Evolutionary conservation across 176 grass and related monocot genomes (phyloP).

Genomic region (Musa acuminata): DNA sequence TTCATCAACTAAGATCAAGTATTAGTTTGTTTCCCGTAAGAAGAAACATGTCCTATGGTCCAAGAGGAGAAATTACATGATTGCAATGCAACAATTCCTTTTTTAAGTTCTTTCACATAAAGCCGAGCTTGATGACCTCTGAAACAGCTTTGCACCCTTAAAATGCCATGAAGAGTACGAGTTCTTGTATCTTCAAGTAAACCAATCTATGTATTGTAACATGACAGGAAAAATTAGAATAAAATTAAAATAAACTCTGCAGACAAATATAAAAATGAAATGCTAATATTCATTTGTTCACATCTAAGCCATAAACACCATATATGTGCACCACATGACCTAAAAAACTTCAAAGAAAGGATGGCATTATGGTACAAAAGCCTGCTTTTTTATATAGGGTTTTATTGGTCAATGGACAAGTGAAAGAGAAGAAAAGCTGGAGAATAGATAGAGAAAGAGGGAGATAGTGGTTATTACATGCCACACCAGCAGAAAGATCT

Average conservation of each 20-base stretch:
- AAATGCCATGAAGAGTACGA: slow-evolving; percentile 84
- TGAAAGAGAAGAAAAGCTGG: too few species aligned
- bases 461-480: too few species aligned
- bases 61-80: slow-evolving; percentile 44
- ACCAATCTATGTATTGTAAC: slow-evolving; percentile 54
- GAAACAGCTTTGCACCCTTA: slow-evolving; percentile 98
- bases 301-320: neutral
- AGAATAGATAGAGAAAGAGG: too few species aligned
- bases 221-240: slow-evolving; percentile 1
- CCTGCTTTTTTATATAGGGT: neutral
- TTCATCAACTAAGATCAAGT: neutral
- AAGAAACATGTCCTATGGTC: neutral
- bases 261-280: neutral
- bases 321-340: neutral
- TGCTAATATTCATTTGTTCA: neutral
- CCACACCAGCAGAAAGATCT: too few species aligned
- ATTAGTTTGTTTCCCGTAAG: neutral
- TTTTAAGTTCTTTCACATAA: slow-evolving; percentile 51
- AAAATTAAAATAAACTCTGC: neutral
- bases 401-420: neutral
- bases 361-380: neutral
- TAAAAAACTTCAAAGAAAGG: neutral
- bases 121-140: slow-evolving; percentile 68
- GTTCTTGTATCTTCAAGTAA: slow-evolving; percentile 93
- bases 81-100: slow-evolving; percentile 77